These are phyloP conservation scores for Solanum clarkiae DNA, from an alignment of 257 asterid genomes.

Conservation along the genomic window DNA sequence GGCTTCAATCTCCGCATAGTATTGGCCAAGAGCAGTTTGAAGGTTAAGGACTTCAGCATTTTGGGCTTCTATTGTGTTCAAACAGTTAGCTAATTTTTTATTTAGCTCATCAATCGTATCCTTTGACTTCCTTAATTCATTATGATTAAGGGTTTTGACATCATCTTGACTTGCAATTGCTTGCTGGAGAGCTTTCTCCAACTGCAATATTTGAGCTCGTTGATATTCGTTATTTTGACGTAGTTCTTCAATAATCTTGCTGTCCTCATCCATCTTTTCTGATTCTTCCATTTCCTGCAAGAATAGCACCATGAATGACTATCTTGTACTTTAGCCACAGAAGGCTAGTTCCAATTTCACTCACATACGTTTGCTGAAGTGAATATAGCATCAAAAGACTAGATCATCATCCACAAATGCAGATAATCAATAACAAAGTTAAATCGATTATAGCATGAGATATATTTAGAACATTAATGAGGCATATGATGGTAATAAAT, in stretches of 20 bases:
- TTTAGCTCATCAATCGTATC: conserved; percentile 66
- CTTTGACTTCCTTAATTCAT: conserved; percentile 57
- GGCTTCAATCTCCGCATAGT: conserved; percentile 97
- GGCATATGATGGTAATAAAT: not conserved
- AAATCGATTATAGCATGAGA: not conserved
- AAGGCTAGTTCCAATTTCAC: not conserved
- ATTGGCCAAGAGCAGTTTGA: conserved; percentile 98
- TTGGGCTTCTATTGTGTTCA: conserved; percentile 68
- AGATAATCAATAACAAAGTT: not conserved
- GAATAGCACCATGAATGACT: conserved; percentile 1
- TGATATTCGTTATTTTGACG: conserved; percentile 64
- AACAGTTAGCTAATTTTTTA: conserved; percentile 52
- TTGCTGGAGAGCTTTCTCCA: conserved; percentile 73
- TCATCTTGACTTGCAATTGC: conserved; percentile 60
- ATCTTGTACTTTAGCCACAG: not conserved
- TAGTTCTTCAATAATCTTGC: conserved; percentile 76
- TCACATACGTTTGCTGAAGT: not conserved
- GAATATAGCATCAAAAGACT: not conserved
- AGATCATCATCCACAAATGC: not conserved
- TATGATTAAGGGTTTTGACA: conserved; percentile 38
- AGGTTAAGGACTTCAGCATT: conserved; percentile 84
- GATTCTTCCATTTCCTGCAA: conserved; percentile 95
- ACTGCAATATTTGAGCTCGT: conserved; percentile 53
- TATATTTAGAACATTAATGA: not conserved
- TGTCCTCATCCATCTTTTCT: conserved; percentile 97